Conservation (phyloP, 805 yeast species). For the Wickerhamomyces xylosicus region DNA sequence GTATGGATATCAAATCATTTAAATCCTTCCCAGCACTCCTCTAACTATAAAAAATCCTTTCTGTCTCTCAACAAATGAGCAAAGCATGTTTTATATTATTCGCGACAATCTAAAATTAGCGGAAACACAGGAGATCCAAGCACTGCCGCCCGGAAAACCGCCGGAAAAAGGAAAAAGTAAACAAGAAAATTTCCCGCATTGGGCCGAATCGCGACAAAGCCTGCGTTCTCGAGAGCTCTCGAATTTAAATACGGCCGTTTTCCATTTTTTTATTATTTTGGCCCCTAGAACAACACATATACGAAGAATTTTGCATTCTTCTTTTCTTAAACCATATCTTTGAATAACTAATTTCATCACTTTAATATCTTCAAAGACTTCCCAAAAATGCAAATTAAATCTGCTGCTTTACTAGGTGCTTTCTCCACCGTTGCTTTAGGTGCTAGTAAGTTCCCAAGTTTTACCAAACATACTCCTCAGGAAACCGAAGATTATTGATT, state of each 20-base stretch:
- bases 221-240: not conserved
- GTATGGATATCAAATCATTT: too few species aligned
- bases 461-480: too few species aligned
- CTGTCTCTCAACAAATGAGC: too few species aligned
- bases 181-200: not conserved
- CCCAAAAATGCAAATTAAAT: slow-evolving; percentile 43
- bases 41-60: too few species aligned
- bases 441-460: slow-evolving; percentile 28
- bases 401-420: slow-evolving; percentile 37
- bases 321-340: not conserved
- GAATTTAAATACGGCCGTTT: not conserved
- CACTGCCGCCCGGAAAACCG: not conserved
- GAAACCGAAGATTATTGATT: too few species aligned
- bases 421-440: slow-evolving; percentile 37
- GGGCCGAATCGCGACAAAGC: not conserved
- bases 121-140: too few species aligned
- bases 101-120: too few species aligned
- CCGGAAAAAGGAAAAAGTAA: not conserved
- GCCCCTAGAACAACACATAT: not conserved
- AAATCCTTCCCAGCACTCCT: too few species aligned
- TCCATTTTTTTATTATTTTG: not conserved
- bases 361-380: not conserved
- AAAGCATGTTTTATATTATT: too few species aligned
- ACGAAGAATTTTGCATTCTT: too few species aligned
- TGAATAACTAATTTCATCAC: not conserved